Percentiles rank a stretch among this genome's conserved stretches.
Evolutionary conservation across 1,284 basidiomycete species (phyloP).

Genomic region (Xerocomus minutiporus): DNA sequence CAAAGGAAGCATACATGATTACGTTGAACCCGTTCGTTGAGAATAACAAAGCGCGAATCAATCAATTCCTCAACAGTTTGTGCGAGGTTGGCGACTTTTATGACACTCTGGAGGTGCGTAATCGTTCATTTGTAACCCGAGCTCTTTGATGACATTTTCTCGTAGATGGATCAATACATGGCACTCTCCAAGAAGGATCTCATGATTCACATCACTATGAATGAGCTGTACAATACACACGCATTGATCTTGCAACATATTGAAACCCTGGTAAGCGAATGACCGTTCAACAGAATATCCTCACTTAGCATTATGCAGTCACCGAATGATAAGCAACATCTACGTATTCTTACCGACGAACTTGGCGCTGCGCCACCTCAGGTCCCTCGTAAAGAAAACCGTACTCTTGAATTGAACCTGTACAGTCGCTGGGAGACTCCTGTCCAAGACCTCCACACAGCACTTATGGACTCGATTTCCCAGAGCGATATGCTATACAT

Average conservation of each 20-base stretch:
- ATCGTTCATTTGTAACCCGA: neutral
- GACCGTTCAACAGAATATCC: neutral
- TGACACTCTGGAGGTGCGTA: slow-evolving; percentile 88
- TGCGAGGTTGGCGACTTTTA: slow-evolving; percentile 99
- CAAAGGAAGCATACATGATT: slow-evolving; percentile 99
- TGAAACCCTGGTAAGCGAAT: slow-evolving; percentile 75
- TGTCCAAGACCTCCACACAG: slow-evolving; percentile 94
- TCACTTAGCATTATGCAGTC: slow-evolving; percentile 51
- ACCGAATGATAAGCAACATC: slow-evolving; percentile 94
- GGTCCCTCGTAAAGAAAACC: slow-evolving; percentile 96
- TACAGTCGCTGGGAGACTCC: slow-evolving; percentile 99
- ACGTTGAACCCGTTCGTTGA: slow-evolving; percentile 98
- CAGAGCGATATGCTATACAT: slow-evolving; percentile 99
- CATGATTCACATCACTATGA: slow-evolving; percentile 97
- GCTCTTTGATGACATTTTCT: neutral
- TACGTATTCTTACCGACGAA: slow-evolving; percentile 94
- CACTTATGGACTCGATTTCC: slow-evolving; percentile 96
- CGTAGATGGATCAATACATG: slow-evolving; percentile 99
- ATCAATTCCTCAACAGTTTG: slow-evolving; percentile 92
- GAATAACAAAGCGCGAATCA: slow-evolving; percentile 96
- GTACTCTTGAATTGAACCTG: slow-evolving; percentile 86
- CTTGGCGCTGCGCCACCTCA: slow-evolving; percentile 89
- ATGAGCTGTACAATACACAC: slow-evolving; percentile 98
- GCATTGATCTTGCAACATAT: slow-evolving; percentile 92
- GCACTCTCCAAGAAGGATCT: slow-evolving; percentile 98